A percentile compares a stretch with the other conserved stretches of the same genome.
Evolutionary conservation across 2,329 filamentous ascomycete genomes (phyloP).

Genomic region (Aspergillus luchuensis): DNA sequence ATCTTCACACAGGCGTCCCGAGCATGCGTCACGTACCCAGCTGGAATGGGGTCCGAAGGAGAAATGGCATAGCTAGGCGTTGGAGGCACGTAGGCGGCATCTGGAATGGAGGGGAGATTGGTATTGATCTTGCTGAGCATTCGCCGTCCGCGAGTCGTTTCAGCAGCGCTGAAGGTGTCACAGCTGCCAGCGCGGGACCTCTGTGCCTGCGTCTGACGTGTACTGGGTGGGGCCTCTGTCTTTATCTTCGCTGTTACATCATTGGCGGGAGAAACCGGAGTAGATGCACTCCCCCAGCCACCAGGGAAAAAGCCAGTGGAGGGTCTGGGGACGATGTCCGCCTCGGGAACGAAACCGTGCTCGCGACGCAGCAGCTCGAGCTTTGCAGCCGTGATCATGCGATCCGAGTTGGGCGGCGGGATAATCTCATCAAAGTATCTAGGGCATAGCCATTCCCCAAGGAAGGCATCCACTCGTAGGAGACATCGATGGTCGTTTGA

Average conservation of each 20-base stretch:
- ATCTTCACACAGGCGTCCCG: slow-evolving; percentile 80
- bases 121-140: slow-evolving; percentile 37
- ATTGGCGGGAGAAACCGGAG: slow-evolving; percentile 24
- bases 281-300: slow-evolving; percentile 52
- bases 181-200: slow-evolving; percentile 54
- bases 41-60: slow-evolving; percentile 75
- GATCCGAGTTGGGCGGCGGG: slow-evolving; percentile 77
- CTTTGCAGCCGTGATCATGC: slow-evolving; percentile 89
- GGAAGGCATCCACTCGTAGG: slow-evolving; percentile 83
- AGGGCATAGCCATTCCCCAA: slow-evolving; percentile 93
- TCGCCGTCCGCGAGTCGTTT: slow-evolving; percentile 22
- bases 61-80: slow-evolving; percentile 82
- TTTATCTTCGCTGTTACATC: slow-evolving; percentile 31
- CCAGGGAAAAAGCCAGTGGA: slow-evolving; percentile 55
- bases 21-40: slow-evolving; percentile 86
- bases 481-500: slow-evolving; percentile 26
- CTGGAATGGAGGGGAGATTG: slow-evolving; percentile 30
- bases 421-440: slow-evolving; percentile 93
- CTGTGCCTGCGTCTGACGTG: slow-evolving; percentile 26
- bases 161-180: slow-evolving; percentile 36
- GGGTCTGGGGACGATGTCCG: slow-evolving; percentile 40
- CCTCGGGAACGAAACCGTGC: slow-evolving; percentile 57
- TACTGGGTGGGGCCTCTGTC: neutral
- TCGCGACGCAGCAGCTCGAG: slow-evolving; percentile 78
- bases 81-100: slow-evolving; percentile 69